Evolutionary conservation across 2,329 filamentous ascomycete genomes (phyloP).

Genomic region (Fusarium staphyleae): DNA sequence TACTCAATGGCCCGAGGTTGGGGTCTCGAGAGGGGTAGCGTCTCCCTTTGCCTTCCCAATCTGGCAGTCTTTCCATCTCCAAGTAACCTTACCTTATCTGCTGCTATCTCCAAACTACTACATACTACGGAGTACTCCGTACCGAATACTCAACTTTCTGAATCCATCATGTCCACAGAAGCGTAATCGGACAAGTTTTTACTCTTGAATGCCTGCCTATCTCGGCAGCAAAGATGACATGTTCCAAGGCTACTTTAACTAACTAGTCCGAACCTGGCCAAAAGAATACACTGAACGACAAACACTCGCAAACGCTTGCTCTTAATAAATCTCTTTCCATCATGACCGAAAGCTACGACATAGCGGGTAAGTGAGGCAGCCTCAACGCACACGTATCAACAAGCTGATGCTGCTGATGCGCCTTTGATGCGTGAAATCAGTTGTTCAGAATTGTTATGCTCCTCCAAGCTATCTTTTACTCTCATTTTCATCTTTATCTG

Average conservation of each 20-base stretch:
- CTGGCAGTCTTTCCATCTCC: constrained; percentile 17
- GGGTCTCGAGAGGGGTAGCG: constrained; percentile 2
- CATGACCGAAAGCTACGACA: constrained; percentile 1
- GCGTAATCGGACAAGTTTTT: no score
- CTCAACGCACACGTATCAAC: constrained; percentile 22
- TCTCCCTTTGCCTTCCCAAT: constrained; percentile 36
- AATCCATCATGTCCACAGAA: background rate
- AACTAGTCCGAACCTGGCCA: constrained; percentile 1
- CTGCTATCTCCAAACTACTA: background rate
- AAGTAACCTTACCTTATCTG: constrained; percentile 7
- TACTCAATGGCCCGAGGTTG: constrained; percentile 25
- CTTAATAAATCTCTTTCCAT: constrained; percentile 9
- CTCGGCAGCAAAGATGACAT: constrained; percentile 13
- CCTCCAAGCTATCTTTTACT: constrained; percentile 18
- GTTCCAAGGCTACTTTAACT: background rate
- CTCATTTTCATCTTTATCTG: constrained; percentile 3
- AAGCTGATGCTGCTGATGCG: constrained; percentile 26
- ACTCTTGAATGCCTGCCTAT: constrained; percentile 11
- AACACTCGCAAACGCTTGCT: constrained; percentile 30
- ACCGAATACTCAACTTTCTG: no score
- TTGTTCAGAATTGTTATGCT: constrained; percentile 33
- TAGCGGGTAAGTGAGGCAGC: constrained; percentile 7
- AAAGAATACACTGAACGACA: constrained; percentile 11
- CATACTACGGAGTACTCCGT: no score
- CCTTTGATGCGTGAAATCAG: constrained; percentile 29